Percentiles rank a stretch among this genome's conserved stretches.
Evolutionary conservation across 805 yeast genomes (phyloP).

Genomic region (Yarrowia porcina): DNA sequence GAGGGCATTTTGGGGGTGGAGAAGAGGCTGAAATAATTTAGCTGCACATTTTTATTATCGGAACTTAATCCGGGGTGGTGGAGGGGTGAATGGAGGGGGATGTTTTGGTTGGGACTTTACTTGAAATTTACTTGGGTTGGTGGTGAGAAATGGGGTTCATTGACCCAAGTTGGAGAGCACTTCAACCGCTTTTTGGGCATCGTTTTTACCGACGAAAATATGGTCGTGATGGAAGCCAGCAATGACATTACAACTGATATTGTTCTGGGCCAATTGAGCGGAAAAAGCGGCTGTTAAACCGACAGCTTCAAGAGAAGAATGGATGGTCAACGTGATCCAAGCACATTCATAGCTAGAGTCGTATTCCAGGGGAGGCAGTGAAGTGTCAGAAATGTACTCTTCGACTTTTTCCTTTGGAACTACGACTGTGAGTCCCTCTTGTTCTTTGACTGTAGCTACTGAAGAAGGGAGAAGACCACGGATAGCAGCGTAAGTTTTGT

Average conservation of each 20-base stretch:
- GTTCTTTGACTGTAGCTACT: not conserved
- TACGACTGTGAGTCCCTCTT: slow-evolving; percentile 9
- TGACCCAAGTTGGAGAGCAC: not conserved
- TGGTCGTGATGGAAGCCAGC: slow-evolving; percentile 19
- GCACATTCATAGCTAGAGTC: slow-evolving; percentile 2
- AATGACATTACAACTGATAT: slow-evolving; percentile 11
- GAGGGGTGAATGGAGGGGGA: no score
- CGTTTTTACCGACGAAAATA: not conserved
- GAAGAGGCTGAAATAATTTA: not conserved
- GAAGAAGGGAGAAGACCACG: not conserved
- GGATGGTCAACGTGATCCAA: slow-evolving; percentile 16
- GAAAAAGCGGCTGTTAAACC: slow-evolving; percentile 16
- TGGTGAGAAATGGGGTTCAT: not conserved
- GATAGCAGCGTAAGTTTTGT: not conserved
- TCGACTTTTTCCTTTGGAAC: slow-evolving; percentile 1
- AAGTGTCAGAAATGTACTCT: not conserved
- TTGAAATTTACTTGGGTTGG: not conserved
- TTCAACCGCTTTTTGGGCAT: not conserved
- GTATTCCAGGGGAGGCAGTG: slow-evolving; percentile 4
- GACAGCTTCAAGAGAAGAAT: slow-evolving; percentile 15
- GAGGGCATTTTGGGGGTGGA: slow-evolving; percentile 33
- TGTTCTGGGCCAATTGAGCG: not conserved
- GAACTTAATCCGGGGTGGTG: not conserved
- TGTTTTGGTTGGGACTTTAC: not conserved
- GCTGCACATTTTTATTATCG: not conserved